Evolutionary conservation across 2,329 filamentous ascomycete genomes (phyloP), one percentile per base, ranked within the genome.

Genomic region (Arachnomyces sp.): DNA sequence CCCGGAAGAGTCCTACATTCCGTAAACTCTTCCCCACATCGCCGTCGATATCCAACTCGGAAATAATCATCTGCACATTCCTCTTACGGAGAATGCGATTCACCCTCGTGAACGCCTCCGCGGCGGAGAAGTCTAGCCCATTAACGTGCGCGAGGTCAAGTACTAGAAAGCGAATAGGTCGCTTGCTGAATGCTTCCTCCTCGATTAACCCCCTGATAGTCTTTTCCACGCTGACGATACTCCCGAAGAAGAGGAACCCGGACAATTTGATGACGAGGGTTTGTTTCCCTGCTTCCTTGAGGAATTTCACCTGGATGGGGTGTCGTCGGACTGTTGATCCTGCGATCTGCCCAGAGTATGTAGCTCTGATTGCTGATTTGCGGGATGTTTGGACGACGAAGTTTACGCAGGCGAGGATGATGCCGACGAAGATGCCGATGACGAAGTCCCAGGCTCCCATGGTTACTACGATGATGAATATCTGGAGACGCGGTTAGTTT

Each of bases 381-480:
- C 84, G 78, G 2, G 92, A 94, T 7, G 88, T 90, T 59, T 96
- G 89, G 17, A 95, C 81, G 18, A 94, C 86, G 47, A 94, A 83
- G 34, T 86, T 90, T 16, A 93, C 75, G 56, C 94, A 96, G 0
- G 92, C 92, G 33, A 98, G 71, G 2, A 94, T 73, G 40, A 98
- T 94, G 3, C 92, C 92, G 20, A 94, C 77, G 8, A 92, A 80
- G 33, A 98, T 95, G 14, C 92, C 92, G 18, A 88, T 79, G 3
- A 98, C 92, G 57, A 98, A 98, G 62, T 98, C 92, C 65, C 94
- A 90, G 7, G 88, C 79, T 2, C 92, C 92, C 92, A 98, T 98
- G 30, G 94, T 86, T 14, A 95, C 68, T 1, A 95, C 88, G 49
- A 96, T 96, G 29, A 80, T 79, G 41, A 94, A 68, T 34, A 94